Conservation (phyloP, 2,329 filamentous ascomycete species). For the Trichoderma hamatum region DNA sequence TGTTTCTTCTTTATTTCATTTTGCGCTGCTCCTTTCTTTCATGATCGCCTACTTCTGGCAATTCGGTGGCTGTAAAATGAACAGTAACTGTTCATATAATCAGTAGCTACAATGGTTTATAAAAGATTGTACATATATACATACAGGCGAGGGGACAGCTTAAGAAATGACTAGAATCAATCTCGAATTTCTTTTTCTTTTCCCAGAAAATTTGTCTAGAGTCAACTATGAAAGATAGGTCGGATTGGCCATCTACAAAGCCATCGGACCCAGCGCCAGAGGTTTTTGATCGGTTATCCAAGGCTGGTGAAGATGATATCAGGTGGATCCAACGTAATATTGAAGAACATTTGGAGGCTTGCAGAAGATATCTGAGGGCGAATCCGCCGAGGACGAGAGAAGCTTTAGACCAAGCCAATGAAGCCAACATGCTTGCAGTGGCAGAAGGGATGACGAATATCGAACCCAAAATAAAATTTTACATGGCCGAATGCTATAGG, state of each 20-base stretch:
- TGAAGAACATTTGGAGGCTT: not conserved
- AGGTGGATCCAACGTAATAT: conserved; percentile 14
- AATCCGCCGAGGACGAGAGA: not conserved
- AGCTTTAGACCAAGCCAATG: conserved; percentile 6
- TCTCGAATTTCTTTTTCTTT: too few relatives aligned
- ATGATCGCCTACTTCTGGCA: not conserved
- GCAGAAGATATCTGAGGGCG: not conserved
- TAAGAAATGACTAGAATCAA: not conserved
- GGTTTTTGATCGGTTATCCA: conserved; percentile 15
- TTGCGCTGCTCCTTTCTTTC: not conserved
- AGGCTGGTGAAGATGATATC: not conserved
- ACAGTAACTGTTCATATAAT: not conserved
- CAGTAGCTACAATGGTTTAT: not conserved
- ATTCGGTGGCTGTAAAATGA: not conserved
- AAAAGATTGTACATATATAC: not conserved
- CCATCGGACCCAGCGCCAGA: not conserved
- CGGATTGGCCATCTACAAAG: not conserved
- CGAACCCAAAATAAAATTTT: conserved; percentile 23
- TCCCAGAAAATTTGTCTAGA: too few relatives aligned
- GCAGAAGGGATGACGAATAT: conserved; percentile 3
- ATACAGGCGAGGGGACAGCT: not conserved
- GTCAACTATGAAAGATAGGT: not conserved
- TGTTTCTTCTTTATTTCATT: not conserved
- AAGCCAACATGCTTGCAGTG: conserved; percentile 2
- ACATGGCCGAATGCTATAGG: conserved; percentile 14